A percentile compares a stretch with the other conserved stretches of the same genome.
Evolutionary conservation across 2,329 filamentous ascomycete genomes (phyloP).

Genomic region (Sporothrix pallida): DNA sequence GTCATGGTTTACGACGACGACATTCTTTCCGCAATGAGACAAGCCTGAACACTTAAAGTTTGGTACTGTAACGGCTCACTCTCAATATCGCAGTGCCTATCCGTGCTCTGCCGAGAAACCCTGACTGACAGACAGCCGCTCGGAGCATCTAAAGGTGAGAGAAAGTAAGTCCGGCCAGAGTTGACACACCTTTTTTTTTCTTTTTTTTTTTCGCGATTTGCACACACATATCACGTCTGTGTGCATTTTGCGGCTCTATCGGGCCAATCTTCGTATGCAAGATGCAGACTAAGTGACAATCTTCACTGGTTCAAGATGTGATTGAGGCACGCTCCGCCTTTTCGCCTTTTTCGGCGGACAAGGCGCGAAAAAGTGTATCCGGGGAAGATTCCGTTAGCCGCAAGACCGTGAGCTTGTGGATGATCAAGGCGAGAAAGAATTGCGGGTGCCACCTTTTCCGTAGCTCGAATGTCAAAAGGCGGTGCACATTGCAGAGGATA

Average conservation of each 20-base stretch:
- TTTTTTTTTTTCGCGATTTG: neutral
- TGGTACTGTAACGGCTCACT: constrained; percentile 5
- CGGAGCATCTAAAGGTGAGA: neutral
- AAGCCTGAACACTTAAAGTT: neutral
- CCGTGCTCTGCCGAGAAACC: neutral
- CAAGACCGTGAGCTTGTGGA: neutral
- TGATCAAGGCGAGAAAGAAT: neutral
- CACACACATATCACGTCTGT: neutral
- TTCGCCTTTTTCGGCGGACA: neutral
- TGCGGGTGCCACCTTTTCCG: neutral
- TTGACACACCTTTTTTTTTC: neutral
- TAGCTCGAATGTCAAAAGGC: neutral
- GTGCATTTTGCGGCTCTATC: neutral
- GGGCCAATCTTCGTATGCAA: constrained; percentile 1
- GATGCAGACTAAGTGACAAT: neutral
- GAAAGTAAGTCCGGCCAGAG: neutral
- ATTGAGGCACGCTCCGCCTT: neutral
- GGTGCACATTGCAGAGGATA: neutral
- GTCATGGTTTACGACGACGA: neutral
- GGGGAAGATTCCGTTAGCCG: neutral
- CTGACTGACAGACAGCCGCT: neutral
- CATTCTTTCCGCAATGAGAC: neutral
- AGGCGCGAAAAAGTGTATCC: neutral
- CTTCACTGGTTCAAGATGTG: neutral
- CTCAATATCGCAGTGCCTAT: neutral